phyloP scores from a whole-genome alignment of 2,329 filamentous ascomycete species.

The Anisogramma anomala region DNA sequence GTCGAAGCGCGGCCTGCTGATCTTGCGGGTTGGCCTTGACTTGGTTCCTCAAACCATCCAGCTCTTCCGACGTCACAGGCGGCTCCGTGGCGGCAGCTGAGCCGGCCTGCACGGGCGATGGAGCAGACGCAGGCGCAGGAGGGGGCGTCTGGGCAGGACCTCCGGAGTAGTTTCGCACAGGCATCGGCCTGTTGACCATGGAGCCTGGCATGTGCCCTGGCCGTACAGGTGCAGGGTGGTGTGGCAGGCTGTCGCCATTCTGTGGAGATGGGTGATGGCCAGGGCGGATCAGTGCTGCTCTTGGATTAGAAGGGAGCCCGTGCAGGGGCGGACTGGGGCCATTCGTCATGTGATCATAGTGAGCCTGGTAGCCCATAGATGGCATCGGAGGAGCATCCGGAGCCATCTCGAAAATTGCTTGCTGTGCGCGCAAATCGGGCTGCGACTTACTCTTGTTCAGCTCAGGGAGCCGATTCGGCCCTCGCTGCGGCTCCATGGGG shows the following conservation, averaged over 20 bases:
- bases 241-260: conserved; percentile 38
- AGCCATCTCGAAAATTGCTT: conserved; percentile 65
- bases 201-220: conserved; percentile 51
- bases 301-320: conserved; percentile 20
- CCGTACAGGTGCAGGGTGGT: conserved; percentile 52
- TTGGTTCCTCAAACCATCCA: conserved; percentile 60
- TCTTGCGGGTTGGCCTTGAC: conserved; percentile 65
- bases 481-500: conserved; percentile 32
- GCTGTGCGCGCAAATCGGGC: conserved; percentile 52
- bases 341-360: conserved; percentile 9
- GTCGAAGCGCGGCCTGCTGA: conserved; percentile 54
- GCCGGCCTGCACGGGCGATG: background rate
- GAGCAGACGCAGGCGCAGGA: conserved; percentile 17
- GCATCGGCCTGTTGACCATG: conserved; percentile 46
- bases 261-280: conserved; percentile 21
- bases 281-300: conserved; percentile 18
- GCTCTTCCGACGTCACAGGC: conserved; percentile 65
- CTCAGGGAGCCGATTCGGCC: conserved; percentile 39
- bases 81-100: conserved; percentile 20
- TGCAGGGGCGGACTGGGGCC: conserved; percentile 14
- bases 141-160: conserved; percentile 28
- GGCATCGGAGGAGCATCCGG: conserved; percentile 46
- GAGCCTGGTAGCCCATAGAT: conserved; percentile 14
- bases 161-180: conserved; percentile 43
- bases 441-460: conserved; percentile 54